phyloP scores from a whole-genome alignment of 148 eudicot genomes.

The Camellia japonica region DNA sequence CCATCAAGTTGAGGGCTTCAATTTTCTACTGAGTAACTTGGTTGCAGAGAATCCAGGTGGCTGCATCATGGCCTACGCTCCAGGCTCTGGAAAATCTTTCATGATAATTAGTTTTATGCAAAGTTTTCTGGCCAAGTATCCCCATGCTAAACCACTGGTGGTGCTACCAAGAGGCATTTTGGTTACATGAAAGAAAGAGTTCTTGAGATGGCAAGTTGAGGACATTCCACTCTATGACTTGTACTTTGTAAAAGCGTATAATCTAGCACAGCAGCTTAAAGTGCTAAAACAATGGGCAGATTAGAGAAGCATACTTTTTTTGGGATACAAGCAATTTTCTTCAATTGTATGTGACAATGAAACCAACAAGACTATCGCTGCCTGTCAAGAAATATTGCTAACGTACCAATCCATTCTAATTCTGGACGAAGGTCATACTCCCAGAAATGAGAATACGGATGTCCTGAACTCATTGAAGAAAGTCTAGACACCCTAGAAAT shows the following conservation, averaged over 20 bases:
- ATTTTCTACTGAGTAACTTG: too few species aligned
- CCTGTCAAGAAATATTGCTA: slow-evolving; percentile 63
- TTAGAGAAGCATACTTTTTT: slow-evolving; percentile 59
- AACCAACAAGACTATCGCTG: slow-evolving; percentile 33
- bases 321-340: slow-evolving; percentile 77
- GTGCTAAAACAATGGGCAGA: slow-evolving; percentile 70
- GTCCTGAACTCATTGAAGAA: slow-evolving; percentile 60
- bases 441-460: slow-evolving; percentile 78
- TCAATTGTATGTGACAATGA: slow-evolving; percentile 58
- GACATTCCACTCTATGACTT: slow-evolving; percentile 69
- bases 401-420: slow-evolving; percentile 58
- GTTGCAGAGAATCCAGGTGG: too few species aligned
- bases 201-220: slow-evolving; percentile 84
- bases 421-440: slow-evolving; percentile 89
- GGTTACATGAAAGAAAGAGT: too few species aligned
- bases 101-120: too few species aligned
- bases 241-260: slow-evolving; percentile 79
- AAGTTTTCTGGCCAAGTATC: too few species aligned
- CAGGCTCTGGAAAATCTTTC: too few species aligned
- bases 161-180: too few species aligned
- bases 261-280: slow-evolving; percentile 57
- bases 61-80: too few species aligned
- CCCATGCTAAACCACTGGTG: too few species aligned
- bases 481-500: slow-evolving; percentile 74
- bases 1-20: too few species aligned